phyloP scores from a whole-genome alignment of 2,329 filamentous ascomycete species.

The Chrysosporium queenslandicum region DNA sequence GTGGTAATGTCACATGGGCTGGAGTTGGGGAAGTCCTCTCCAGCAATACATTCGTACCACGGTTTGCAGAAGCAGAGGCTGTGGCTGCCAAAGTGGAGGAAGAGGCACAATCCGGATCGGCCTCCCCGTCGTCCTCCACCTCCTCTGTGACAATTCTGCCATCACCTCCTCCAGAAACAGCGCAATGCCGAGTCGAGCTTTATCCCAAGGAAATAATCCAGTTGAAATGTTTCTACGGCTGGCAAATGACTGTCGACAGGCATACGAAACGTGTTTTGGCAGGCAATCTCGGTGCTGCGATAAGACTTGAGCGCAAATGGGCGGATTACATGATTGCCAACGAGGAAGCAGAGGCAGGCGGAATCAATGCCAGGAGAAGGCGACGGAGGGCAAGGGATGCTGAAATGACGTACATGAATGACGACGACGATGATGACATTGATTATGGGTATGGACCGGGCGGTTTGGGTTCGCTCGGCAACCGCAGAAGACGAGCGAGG shows the following conservation, averaged over 20 bases:
- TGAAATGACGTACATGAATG: slow-evolving; percentile 70
- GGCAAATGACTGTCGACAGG: slow-evolving; percentile 89
- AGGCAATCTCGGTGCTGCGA: slow-evolving; percentile 64
- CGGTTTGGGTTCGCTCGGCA: slow-evolving; percentile 30
- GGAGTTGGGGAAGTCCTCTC: slow-evolving; percentile 78
- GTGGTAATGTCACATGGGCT: slow-evolving; percentile 83
- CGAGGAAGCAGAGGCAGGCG: slow-evolving; percentile 62
- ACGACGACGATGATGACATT: slow-evolving; percentile 64
- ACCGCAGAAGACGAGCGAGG: slow-evolving; percentile 51
- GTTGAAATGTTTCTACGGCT: slow-evolving; percentile 89
- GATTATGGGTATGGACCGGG: slow-evolving; percentile 26
- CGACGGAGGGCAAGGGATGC: slow-evolving; percentile 72
- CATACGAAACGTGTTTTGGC: slow-evolving; percentile 76
- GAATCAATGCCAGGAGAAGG: slow-evolving; percentile 55
- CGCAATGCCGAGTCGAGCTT: slow-evolving; percentile 30
- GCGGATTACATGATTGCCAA: slow-evolving; percentile 86
- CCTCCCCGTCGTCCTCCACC: slow-evolving; percentile 5
- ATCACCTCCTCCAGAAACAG: slow-evolving; percentile 17
- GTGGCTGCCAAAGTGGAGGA: slow-evolving; percentile 12
- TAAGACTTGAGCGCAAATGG: slow-evolving; percentile 81
- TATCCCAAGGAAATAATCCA: slow-evolving; percentile 72
- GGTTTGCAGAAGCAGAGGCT: slow-evolving; percentile 22
- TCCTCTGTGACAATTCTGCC: slow-evolving; percentile 3
- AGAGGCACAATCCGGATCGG: not conserved
- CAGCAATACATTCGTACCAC: slow-evolving; percentile 64